Base-by-base conservation (phyloP, 805 yeast species). In the Naumovozyma dairenensis region DNA sequence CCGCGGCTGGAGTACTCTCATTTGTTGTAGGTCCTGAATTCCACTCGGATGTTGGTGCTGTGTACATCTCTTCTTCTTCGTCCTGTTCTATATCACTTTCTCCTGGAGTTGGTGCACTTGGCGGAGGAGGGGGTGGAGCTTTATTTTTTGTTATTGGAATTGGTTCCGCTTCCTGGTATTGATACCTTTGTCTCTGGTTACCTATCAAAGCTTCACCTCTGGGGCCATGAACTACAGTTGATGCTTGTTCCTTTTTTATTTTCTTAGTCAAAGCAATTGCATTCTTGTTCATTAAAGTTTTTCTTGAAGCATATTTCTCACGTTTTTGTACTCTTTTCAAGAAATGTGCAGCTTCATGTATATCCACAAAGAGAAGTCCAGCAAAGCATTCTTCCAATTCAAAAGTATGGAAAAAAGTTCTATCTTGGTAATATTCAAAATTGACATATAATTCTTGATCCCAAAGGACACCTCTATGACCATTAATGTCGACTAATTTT, bases 381-480 rank as follows among this genome's bases (percentile, higher is more conserved):
- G 77, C 86, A 33, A 67, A 69, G 53, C 95, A 87, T 16, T 83
- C 93, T 47, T 92, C 97, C 29, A 85, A 65, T 62, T 92, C 98
- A 61, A 92, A 92, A 5, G 93, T 69, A 56, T 92, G 97, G 68
- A 92, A 92, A 59, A 84, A 92, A 25, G 94, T 77, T 21, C 98
- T 72, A 57, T 92, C 98, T 58, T 92, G 97, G 51, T 82, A 74
- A 59, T 92, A 92, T 46, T 79, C 78, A 57, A 92, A 86, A 48
- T 83, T 80, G 9, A 84, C 77, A 49, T 83, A 89, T 31, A 92
- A 60, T 58, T 92, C 98, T 58, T 92, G 98, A 57, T 92, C 98
- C 98, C 98, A 92, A 0, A 92, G 44, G 0, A 92, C 94, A 22
- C 97, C 97, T 27, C 80, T 65, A 40, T 75, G 71, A 5, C 93